A percentile compares a stretch with the other conserved stretches of the same genome.
Conservation (phyloP, 2,329 filamentous ascomycete species). For the Ampelomyces quisqualis region DNA sequence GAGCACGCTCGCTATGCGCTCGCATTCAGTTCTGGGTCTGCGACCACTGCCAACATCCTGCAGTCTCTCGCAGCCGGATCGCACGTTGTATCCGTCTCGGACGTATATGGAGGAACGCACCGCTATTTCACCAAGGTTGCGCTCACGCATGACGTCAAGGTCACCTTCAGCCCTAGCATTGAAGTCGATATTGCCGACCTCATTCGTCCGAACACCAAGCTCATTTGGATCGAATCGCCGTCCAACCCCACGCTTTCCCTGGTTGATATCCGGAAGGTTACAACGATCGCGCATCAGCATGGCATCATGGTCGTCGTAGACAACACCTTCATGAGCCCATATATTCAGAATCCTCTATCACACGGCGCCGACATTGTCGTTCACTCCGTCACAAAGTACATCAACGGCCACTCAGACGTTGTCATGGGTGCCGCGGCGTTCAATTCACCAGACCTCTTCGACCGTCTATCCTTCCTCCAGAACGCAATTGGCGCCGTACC, state of each 20-base stretch:
- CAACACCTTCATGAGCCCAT: constrained; percentile 97
- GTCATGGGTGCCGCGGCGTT: constrained; percentile 97
- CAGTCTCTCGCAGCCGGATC: constrained; percentile 88
- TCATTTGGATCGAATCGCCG: constrained; percentile 96
- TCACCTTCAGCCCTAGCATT: constrained; percentile 91
- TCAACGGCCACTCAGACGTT: constrained; percentile 95
- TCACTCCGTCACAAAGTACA: constrained; percentile 98
- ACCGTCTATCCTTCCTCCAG: constrained; percentile 84
- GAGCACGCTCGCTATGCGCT: constrained; percentile 92
- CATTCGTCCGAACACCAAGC: constrained; percentile 84
- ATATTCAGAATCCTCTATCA: constrained; percentile 93
- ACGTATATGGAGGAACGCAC: constrained; percentile 97
- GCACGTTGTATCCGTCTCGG: constrained; percentile 93
- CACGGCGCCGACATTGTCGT: constrained; percentile 96
- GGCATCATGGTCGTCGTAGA: constrained; percentile 97
- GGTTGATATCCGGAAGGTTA: constrained; percentile 88
- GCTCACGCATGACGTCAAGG: constrained; percentile 86
- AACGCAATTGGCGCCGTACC: constrained; percentile 97
- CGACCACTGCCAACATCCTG: constrained; percentile 88
- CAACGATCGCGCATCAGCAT: constrained; percentile 77
- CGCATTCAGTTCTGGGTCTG: constrained; percentile 91
- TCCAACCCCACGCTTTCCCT: constrained; percentile 92
- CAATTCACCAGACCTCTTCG: constrained; percentile 78
- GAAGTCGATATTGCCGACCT: constrained; percentile 82
- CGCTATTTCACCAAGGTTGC: constrained; percentile 99